Base-by-base conservation (phyloP, 2,329 filamentous ascomycete species). In the Hypoxylon sp. region DNA sequence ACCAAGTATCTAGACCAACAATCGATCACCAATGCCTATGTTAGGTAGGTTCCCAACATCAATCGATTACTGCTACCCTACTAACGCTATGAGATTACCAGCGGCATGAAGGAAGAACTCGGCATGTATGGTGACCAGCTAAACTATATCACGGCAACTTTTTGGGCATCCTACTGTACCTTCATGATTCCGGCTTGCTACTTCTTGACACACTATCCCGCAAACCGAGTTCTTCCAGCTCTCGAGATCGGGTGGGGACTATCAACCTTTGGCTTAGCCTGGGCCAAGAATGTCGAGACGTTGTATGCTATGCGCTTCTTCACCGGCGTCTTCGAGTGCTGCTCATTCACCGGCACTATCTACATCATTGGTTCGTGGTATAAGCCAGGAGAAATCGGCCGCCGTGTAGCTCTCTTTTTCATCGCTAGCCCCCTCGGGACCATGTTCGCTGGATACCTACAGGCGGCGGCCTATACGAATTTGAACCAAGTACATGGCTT, bases 401-500 rank as follows among this genome's bases (percentile, higher is more conserved):
- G 84, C 60, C 76, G 84, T 2, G 80, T 82, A 0, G 82, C 82
- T 0, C 78, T 84, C 1, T 85, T 84, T 78, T 85, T 78, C 44
- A 78, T 82, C 1, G 80, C 81, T 3, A 83, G 83, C n/a, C 82
- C 81, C 0, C 76, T 85, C 0, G 83, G 82, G 0, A 78, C 80
- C 2, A 84, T 85, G 81, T 82, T 85, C 52, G 80, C 81, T 50
- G 83, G 83, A 1, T 84, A 84, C 66, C 74, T 87, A 0, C 84
- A 87, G 68, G 81, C 84, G 1, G 84, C 84, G 0, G 83, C 84
- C 0, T 87, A 86, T 67, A 83, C 78, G 2, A 84, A 84, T 51
- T 77, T 87, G 0, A 82, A 85, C 26, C 82, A 82, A 0, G 78
- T 82, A 0, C 74, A 73, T 6, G 85, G 84, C 0, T 78, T 85